A percentile compares a stretch with the other conserved stretches of the same genome.
These are phyloP conservation scores for Termitomyces eurrhizus DNA, from an alignment of 768 basidiomycete genomes.

Conservation along the genomic window DNA sequence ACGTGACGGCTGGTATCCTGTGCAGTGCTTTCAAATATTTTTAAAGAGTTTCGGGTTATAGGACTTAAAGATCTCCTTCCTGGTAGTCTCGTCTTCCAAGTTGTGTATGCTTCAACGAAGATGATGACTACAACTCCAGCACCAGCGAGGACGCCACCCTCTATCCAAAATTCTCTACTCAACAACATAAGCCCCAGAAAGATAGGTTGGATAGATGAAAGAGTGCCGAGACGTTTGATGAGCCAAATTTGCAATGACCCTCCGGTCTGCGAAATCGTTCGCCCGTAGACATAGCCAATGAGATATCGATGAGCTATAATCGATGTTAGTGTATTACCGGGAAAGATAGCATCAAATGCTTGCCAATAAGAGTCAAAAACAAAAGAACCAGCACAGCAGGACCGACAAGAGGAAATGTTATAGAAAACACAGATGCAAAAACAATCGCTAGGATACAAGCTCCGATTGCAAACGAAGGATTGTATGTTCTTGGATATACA, in stretches of 20 bases:
- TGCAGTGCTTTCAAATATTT: slow-evolving; percentile 47
- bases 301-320: slow-evolving; percentile 72
- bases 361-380: slow-evolving; percentile 63
- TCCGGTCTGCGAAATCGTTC: slow-evolving; percentile 71
- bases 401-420: slow-evolving; percentile 75
- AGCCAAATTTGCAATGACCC: slow-evolving; percentile 75
- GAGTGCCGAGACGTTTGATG: slow-evolving; percentile 65
- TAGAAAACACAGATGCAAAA: slow-evolving; percentile 67
- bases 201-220: slow-evolving; percentile 69
- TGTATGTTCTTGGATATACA: slow-evolving; percentile 67
- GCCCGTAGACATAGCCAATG: slow-evolving; percentile 72
- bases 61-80: slow-evolving; percentile 47
- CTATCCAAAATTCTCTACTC: slow-evolving; percentile 63
- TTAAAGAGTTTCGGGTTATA: slow-evolving; percentile 55
- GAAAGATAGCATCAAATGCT: slow-evolving; percentile 19
- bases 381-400: slow-evolving; percentile 67
- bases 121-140: slow-evolving; percentile 49
- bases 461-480: slow-evolving; percentile 63
- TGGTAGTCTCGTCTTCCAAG: slow-evolving; percentile 44
- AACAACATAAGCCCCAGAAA: slow-evolving; percentile 72
- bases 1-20: slow-evolving; percentile 28
- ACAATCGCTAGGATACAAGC: slow-evolving; percentile 65
- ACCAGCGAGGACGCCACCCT: slow-evolving; percentile 62
- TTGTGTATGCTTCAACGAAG: slow-evolving; percentile 59
- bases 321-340: background rate